phyloP scores from a whole-genome alignment of 768 basidiomycete genomes.

The Boletus tomentosulus region DNA sequence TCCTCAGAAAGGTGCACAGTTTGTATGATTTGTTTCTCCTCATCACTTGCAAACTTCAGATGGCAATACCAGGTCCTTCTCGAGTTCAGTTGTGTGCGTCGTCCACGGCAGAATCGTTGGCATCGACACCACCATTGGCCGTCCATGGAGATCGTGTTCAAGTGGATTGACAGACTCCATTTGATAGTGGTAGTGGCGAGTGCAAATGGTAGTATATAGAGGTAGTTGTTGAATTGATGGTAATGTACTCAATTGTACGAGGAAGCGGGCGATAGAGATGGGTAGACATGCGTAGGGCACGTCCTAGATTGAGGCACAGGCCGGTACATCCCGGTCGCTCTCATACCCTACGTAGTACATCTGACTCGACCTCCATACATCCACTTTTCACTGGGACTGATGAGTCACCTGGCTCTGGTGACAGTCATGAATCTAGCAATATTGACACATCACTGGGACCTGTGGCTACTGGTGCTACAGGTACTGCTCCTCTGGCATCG shows the following conservation, averaged over 20 bases:
- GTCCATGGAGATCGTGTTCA: neutral
- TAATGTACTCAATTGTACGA: neutral
- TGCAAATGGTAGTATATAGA: too few species aligned
- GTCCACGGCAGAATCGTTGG: neutral
- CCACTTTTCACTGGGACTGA: neutral
- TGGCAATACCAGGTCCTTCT: neutral
- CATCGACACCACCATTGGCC: neutral
- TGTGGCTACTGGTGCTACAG: too few species aligned
- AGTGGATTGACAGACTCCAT: neutral
- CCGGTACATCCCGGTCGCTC: neutral
- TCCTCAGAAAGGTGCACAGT: neutral
- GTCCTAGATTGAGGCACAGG: neutral
- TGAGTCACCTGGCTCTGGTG: too few species aligned
- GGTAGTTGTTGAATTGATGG: neutral
- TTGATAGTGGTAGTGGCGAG: too few species aligned
- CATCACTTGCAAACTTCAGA: neutral
- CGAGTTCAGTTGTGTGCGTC: neutral
- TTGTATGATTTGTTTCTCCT: neutral
- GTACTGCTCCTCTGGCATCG: too few species aligned
- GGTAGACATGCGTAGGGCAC: neutral
- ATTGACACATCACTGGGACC: too few species aligned
- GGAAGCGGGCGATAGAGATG: neutral
- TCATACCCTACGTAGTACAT: neutral
- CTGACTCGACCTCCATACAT: neutral
- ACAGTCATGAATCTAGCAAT: too few species aligned